Conservation (phyloP, 1,284 basidiomycete genomes). For the Lignosus rhinocerotis region DNA sequence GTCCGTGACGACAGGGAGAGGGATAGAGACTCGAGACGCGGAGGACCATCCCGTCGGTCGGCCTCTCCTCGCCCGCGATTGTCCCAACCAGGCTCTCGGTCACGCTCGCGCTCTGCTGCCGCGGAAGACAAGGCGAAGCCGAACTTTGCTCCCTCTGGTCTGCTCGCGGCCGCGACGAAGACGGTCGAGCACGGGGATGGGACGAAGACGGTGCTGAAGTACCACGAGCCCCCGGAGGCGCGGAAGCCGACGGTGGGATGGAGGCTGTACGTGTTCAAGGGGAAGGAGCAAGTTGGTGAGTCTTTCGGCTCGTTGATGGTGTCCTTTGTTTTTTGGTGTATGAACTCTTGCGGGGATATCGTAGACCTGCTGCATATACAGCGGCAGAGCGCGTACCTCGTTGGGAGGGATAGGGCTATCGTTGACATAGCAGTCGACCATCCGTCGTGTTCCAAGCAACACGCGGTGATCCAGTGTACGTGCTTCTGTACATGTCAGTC, state of each 20-base stretch:
- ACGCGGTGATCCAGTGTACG: conserved; percentile 93
- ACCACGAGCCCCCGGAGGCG: conserved; percentile 98
- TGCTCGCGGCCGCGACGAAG: conserved; percentile 95
- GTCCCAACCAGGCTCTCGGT: conserved; percentile 40
- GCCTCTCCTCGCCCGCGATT: conserved; percentile 50
- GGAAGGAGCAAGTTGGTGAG: conserved; percentile 88
- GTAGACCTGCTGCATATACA: conserved; percentile 89
- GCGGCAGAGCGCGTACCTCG: conserved; percentile 90
- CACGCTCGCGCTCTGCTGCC: conserved; percentile 36
- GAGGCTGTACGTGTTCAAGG: conserved; percentile 98
- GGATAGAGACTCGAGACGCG: conserved; percentile 25
- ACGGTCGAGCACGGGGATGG: conserved; percentile 75
- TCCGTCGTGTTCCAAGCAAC: conserved; percentile 97
- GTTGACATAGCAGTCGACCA: conserved; percentile 92
- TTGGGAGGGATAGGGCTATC: conserved; percentile 87
- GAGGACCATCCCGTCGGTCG: conserved; percentile 51
- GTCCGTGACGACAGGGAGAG: conserved; percentile 16
- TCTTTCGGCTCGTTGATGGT: conserved; percentile 13
- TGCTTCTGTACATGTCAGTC: conserved; percentile 9
- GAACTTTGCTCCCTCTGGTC: conserved; percentile 85
- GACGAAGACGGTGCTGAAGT: conserved; percentile 89
- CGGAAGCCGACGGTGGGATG: conserved; percentile 87
- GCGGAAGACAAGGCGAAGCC: conserved; percentile 70
- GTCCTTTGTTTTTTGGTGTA: background rate
- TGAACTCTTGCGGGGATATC: conserved; percentile 5